Evolutionary conservation across 2,329 filamentous ascomycete genomes (phyloP).

Genomic region (Phaeophleospora eucalypticola): DNA sequence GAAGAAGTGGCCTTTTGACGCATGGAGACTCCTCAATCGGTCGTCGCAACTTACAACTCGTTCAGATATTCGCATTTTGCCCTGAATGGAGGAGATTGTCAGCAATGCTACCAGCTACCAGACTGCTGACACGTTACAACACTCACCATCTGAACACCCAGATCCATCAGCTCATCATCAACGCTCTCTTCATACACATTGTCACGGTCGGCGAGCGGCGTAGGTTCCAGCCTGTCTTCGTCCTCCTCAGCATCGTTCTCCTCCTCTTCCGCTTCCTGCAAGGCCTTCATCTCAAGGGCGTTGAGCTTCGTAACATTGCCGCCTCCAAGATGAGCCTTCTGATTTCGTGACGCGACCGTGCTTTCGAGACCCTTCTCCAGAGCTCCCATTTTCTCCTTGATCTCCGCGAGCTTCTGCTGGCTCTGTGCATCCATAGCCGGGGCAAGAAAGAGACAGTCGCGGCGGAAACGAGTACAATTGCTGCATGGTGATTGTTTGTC

Average conservation of each 20-base stretch:
- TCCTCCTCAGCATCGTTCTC: constrained; percentile 47
- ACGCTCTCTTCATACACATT: constrained; percentile 63
- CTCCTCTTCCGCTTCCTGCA: constrained; percentile 52
- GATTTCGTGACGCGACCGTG: constrained; percentile 53
- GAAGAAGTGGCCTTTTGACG: too few species aligned
- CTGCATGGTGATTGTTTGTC: constrained; percentile 67
- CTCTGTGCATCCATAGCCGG: constrained; percentile 65
- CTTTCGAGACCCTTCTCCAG: constrained; percentile 66
- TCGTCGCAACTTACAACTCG: too few species aligned
- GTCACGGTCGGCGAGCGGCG: constrained; percentile 60
- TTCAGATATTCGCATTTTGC: constrained; percentile 69
- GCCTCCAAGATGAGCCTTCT: constrained; percentile 24
- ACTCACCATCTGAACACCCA: constrained; percentile 58
- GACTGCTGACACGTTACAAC: background rate
- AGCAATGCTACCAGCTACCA: constrained; percentile 55
- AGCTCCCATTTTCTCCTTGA: constrained; percentile 73
- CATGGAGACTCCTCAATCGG: too few species aligned
- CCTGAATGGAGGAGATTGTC: constrained; percentile 45
- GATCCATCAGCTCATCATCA: constrained; percentile 65
- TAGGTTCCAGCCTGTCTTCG: constrained; percentile 57
- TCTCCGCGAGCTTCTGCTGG: constrained; percentile 66
- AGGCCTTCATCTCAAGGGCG: constrained; percentile 30
- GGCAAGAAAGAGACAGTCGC: constrained; percentile 60
- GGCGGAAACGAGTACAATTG: constrained; percentile 56
- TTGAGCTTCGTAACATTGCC: constrained; percentile 20